Evolutionary conservation across 2,329 filamentous ascomycete species (phyloP), one percentile per base, ranked within the genome.

Genomic region (Fusarium tanahbumbuense): DNA sequence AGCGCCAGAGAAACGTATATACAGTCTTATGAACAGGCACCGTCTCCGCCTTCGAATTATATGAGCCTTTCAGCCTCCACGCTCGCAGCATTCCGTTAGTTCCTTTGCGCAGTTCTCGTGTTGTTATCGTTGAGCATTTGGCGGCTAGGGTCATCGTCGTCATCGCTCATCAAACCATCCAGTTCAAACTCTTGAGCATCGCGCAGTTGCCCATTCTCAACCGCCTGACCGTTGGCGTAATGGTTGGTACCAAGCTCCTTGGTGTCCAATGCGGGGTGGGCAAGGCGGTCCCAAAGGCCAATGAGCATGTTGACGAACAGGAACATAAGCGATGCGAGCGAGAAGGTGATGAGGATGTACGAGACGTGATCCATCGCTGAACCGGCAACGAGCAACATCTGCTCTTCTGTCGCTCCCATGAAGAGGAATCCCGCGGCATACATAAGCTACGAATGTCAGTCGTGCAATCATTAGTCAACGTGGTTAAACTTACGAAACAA

Each of bases 371-470:
- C 94, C 75, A 98, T 90, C 63, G 90, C 86, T 0, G 92, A 91
- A 41, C 88, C 84, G 42, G 88, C 86, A 8, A 98, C 84, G 3
- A 98, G 84, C 23, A 85, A 76, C 93, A 98, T 97, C 81, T 98
- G 96, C 82, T 99, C 94, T 79, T 98, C 96, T 1, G 94, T 98
- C 18, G 96, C 95, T 32, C 93, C 92, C 94, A 98, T 97, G 83
- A 99, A 99, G 42, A 99, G 86, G 82, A 98, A 97, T 2, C 96
- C 96, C 6, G 94, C 92, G 8, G 94, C 94, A 76, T 93, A 97
- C 28, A 99, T 87, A 42, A 98, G 86, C 94, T 97, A 22, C 2
- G 6, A 8, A 6, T 34, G 52, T 76, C 58, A 76, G 64, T 59
- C 45, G 54, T 30, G 9, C 12, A 40, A 11, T 44, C 13, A 10